Percentiles rank a stretch among this genome's conserved stretches.
Evolutionary conservation across 2,329 filamentous ascomycete species (phyloP).

Genomic region (Fusarium gaditjirri): DNA sequence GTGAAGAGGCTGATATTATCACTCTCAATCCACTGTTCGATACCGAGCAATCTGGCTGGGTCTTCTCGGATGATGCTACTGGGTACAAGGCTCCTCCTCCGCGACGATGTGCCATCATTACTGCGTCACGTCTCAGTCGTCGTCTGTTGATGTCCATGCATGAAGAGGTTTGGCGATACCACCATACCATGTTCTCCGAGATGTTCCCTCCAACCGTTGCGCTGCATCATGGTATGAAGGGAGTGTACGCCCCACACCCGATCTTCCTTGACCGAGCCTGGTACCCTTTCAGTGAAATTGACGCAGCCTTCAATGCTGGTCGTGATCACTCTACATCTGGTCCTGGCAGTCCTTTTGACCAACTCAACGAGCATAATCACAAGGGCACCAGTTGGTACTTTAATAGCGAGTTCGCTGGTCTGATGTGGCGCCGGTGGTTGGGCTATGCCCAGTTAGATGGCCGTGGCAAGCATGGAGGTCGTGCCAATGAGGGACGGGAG

Average conservation of each 20-base stretch:
- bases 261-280: slow-evolving; percentile 82
- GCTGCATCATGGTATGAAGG: slow-evolving; percentile 81
- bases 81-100: slow-evolving; percentile 74
- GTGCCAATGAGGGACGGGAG: slow-evolving; percentile 57
- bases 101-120: slow-evolving; percentile 77
- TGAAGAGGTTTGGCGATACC: slow-evolving; percentile 73
- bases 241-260: slow-evolving; percentile 83
- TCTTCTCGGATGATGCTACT: slow-evolving; percentile 75
- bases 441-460: slow-evolving; percentile 66
- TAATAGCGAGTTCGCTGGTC: slow-evolving; percentile 78
- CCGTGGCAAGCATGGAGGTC: slow-evolving; percentile 60
- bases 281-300: slow-evolving; percentile 72
- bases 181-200: slow-evolving; percentile 80
- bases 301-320: slow-evolving; percentile 82
- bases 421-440: slow-evolving; percentile 84
- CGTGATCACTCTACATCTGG: slow-evolving; percentile 73
- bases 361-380: slow-evolving; percentile 83
- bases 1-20: slow-evolving; percentile 79
- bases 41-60: slow-evolving; percentile 76
- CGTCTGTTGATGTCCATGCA: slow-evolving; percentile 78
- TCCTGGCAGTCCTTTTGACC: slow-evolving; percentile 72
- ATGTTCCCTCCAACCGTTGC: slow-evolving; percentile 80
- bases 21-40: slow-evolving; percentile 83
- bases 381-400: slow-evolving; percentile 87
- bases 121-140: slow-evolving; percentile 73